phyloP scores from a whole-genome alignment of 495 filamentous ascomycete species.

The Hamigera avellanea region DNA sequence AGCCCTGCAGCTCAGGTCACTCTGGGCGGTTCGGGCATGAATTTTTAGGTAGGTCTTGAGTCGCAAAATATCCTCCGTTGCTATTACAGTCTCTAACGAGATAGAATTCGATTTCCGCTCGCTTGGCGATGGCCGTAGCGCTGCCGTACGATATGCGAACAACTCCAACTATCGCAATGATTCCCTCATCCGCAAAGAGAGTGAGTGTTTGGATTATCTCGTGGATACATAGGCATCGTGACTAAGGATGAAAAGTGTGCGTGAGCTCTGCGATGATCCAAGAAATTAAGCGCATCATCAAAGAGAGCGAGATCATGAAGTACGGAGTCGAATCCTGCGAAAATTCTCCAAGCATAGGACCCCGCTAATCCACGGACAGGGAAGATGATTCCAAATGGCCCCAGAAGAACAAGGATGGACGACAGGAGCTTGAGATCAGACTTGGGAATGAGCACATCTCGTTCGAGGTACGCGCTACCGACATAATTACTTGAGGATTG shows the following conservation, averaged over 20 bases:
- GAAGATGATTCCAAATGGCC: slow-evolving; percentile 99
- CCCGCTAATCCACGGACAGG: slow-evolving; percentile 38
- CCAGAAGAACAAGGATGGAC: slow-evolving; percentile 97
- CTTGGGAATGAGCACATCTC: slow-evolving; percentile 95
- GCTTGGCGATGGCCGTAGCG: slow-evolving; percentile 87
- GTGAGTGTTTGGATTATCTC: slow-evolving; percentile 42
- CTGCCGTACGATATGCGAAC: slow-evolving; percentile 93
- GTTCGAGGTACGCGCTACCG: slow-evolving; percentile 60
- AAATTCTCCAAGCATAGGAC: not conserved
- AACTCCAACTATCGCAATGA: slow-evolving; percentile 99
- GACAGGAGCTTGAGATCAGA: slow-evolving; percentile 93
- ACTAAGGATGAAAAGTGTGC: slow-evolving; percentile 60
- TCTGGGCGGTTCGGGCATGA: slow-evolving; percentile 97
- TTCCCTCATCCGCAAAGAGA: slow-evolving; percentile 97
- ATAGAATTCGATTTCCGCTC: slow-evolving; percentile 95
- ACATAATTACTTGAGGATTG: not conserved
- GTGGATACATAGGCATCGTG: slow-evolving; percentile 1
- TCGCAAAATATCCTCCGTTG: not conserved
- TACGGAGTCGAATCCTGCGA: slow-evolving; percentile 23
- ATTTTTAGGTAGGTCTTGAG: slow-evolving; percentile 64
- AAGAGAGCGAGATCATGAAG: slow-evolving; percentile 98
- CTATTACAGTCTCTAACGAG: slow-evolving; percentile 15
- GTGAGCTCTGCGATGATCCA: slow-evolving; percentile 86
- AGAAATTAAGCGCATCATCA: slow-evolving; percentile 94
- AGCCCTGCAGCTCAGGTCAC: slow-evolving; percentile 71